Evolutionary conservation across 164 flowering plant species (phyloP).

Genomic region (Pachysandra terminalis): DNA sequence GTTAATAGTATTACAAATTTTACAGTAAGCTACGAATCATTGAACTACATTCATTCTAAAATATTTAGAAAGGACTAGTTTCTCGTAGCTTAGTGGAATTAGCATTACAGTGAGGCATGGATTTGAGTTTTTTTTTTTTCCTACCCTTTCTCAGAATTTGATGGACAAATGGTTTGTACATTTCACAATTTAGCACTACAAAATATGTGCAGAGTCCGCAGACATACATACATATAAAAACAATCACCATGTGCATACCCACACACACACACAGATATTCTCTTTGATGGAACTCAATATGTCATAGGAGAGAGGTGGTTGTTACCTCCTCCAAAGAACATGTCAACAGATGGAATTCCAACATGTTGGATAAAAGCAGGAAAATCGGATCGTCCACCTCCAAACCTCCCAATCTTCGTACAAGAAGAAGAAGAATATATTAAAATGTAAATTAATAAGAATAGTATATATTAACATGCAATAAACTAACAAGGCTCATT

Average conservation of each 20-base stretch:
- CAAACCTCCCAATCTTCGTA: slow-evolving; percentile 48
- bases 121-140: too few species aligned
- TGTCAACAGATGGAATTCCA: slow-evolving; percentile 60
- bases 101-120: not conserved
- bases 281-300: too few species aligned
- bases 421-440: not conserved
- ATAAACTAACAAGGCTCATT: not conserved
- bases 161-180: not conserved
- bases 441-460: not conserved
- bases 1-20: too few species aligned
- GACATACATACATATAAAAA: too few species aligned
- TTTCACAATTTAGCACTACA: not conserved
- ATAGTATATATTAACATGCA: too few species aligned
- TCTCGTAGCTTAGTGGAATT: not conserved
- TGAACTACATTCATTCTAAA: too few species aligned
- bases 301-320: not conserved
- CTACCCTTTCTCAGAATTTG: not conserved
- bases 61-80: not conserved
- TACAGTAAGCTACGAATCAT: not conserved
- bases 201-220: too few species aligned
- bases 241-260: too few species aligned
- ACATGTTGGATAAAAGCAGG: slow-evolving; percentile 72
- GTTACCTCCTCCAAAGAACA: slow-evolving; percentile 57
- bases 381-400: slow-evolving; percentile 66
- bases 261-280: too few species aligned